A percentile compares a stretch with the other conserved stretches of the same genome.
These are phyloP conservation scores for Exobasidium rhododendri DNA, from an alignment of 1,284 basidiomycete species.

Conservation along the genomic window DNA sequence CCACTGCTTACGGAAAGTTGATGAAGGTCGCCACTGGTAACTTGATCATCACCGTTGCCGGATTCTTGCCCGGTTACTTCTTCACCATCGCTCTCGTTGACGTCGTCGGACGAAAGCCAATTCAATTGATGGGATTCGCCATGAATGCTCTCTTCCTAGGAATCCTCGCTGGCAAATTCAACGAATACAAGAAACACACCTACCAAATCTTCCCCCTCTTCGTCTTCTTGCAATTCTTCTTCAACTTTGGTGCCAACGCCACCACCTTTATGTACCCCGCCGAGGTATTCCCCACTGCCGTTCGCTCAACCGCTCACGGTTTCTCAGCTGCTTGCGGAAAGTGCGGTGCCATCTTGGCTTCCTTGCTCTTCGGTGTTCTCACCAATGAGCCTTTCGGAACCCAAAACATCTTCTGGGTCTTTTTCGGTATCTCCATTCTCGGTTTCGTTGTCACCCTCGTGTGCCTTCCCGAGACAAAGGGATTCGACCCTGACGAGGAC, in stretches of 20 bases:
- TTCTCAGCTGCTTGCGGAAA: slow-evolving; percentile 59
- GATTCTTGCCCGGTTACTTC: slow-evolving; percentile 53
- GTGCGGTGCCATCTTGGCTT: slow-evolving; percentile 58
- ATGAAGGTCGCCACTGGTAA: slow-evolving; percentile 60
- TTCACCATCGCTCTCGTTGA: slow-evolving; percentile 45
- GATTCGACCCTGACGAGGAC: slow-evolving; percentile 45
- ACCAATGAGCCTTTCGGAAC: slow-evolving; percentile 26
- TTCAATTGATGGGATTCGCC: slow-evolving; percentile 53
- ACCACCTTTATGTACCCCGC: slow-evolving; percentile 74
- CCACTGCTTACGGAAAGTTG: slow-evolving; percentile 58
- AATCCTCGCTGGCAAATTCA: slow-evolving; percentile 50
- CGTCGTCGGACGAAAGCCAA: slow-evolving; percentile 51
- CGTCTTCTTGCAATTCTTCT: slow-evolving; percentile 63
- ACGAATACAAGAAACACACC: slow-evolving; percentile 56
- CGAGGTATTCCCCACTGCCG: slow-evolving; percentile 76
- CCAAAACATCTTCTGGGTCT: slow-evolving; percentile 47
- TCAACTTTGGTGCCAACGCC: slow-evolving; percentile 67
- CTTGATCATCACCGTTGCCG: slow-evolving; percentile 36
- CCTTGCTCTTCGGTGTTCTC: slow-evolving; percentile 49
- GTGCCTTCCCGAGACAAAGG: slow-evolving; percentile 46
- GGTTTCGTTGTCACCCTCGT: slow-evolving; percentile 38
- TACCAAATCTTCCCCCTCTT: slow-evolving; percentile 72
- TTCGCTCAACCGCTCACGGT: slow-evolving; percentile 59
- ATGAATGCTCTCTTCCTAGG: slow-evolving; percentile 52
- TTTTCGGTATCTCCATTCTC: slow-evolving; percentile 44